A percentile compares a stretch with the other conserved stretches of the same genome.
Conservation (phyloP, 768 basidiomycete genomes). For the Suillus clintonianus region DNA sequence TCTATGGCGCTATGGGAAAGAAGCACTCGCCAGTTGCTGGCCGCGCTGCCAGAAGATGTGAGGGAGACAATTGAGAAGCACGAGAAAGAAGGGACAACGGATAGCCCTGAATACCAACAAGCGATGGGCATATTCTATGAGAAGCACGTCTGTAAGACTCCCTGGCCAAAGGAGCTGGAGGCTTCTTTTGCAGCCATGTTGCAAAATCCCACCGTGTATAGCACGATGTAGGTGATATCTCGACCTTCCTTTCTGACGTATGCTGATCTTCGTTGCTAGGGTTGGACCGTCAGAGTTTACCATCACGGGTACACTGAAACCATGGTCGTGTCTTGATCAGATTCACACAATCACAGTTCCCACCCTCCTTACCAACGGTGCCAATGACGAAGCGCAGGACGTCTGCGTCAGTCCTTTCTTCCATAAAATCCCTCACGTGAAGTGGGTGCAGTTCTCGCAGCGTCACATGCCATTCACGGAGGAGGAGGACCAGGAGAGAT, state of each 20-base stretch:
- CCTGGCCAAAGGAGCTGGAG: conserved; percentile 28
- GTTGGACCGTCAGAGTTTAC: conserved; percentile 29
- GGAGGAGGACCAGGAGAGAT: conserved; percentile 37
- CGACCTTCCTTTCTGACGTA: conserved; percentile 1
- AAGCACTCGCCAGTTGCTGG: conserved; percentile 18
- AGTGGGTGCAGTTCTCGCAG: conserved; percentile 28
- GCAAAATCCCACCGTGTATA: conserved; percentile 15
- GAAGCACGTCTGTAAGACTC: conserved; percentile 31
- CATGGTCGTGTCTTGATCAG: conserved; percentile 44
- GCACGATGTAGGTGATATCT: conserved; percentile 16
- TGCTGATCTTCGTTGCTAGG: not conserved
- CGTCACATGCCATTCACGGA: conserved; percentile 45
- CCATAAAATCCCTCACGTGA: conserved; percentile 23
- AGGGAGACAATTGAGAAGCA: conserved; percentile 19
- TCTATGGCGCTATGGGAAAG: conserved; percentile 21
- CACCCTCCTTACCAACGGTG: conserved; percentile 36
- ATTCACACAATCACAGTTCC: conserved; percentile 38
- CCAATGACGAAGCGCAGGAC: conserved; percentile 34
- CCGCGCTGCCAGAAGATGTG: conserved; percentile 21
- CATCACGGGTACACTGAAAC: conserved; percentile 38
- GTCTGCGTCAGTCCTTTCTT: conserved; percentile 30
- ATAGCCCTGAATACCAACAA: conserved; percentile 26
- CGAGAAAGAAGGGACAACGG: conserved; percentile 27
- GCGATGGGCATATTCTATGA: conserved; percentile 21
- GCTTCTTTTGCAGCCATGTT: conserved; percentile 16